Evolutionary conservation across 306 rosid genomes (phyloP).

Genomic region (Prunus kanzakura): DNA sequence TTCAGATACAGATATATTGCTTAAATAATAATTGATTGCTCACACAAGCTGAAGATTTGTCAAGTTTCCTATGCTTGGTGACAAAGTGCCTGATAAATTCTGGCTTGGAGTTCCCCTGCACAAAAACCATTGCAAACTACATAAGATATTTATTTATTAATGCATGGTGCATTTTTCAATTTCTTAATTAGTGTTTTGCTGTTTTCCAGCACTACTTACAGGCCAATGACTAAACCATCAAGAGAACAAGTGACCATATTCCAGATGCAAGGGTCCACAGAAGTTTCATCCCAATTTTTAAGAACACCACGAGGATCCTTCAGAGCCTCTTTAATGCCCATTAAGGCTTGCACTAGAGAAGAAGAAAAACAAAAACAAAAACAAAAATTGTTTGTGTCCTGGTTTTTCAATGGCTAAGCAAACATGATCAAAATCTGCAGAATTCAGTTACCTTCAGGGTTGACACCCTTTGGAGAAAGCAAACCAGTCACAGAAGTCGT

Average conservation of each 20-base stretch:
- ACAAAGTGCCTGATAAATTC: slow-evolving; percentile 71
- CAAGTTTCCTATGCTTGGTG: slow-evolving; percentile 82
- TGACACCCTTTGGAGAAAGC: slow-evolving; percentile 83
- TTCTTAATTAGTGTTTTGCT: neutral
- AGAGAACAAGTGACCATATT: slow-evolving; percentile 72
- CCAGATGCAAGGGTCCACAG: slow-evolving; percentile 98
- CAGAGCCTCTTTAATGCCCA: slow-evolving; percentile 44
- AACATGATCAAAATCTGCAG: slow-evolving; percentile 1
- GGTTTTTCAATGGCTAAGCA: neutral
- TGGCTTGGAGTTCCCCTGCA: slow-evolving; percentile 86
- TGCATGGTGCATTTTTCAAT: slow-evolving; percentile 3
- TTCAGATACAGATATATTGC: neutral
- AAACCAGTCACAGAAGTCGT: slow-evolving; percentile 41
- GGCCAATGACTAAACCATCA: slow-evolving; percentile 54
- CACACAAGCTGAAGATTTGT: slow-evolving; percentile 70
- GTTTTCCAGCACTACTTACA: slow-evolving; percentile 46
- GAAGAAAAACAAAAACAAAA: neutral
- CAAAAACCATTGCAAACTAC: slow-evolving; percentile 11
- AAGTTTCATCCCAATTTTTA: slow-evolving; percentile 65
- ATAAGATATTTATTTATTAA: neutral
- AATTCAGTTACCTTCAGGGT: slow-evolving; percentile 72
- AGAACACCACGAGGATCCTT: slow-evolving; percentile 64
- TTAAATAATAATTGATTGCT: slow-evolving; percentile 29
- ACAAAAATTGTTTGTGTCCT: neutral
- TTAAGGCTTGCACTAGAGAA: slow-evolving; percentile 66